Base-by-base conservation (phyloP, 2,329 filamentous ascomycete species). In the Fusarium tuaranense region DNA sequence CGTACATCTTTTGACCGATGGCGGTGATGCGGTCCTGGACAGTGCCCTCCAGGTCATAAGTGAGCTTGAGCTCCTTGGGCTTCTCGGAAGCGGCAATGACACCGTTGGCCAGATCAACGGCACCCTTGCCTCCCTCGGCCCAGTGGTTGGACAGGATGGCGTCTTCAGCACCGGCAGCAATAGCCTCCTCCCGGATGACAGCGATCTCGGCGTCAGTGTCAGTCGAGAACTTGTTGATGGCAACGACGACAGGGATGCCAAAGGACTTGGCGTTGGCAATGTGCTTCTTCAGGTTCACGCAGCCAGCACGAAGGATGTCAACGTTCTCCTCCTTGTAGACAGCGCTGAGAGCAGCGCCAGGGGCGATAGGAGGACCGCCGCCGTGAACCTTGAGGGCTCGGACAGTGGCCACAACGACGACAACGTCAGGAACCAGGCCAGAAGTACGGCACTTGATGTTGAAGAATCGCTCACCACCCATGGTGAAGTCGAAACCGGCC, bases 401-500 rank as follows among this genome's bases (percentile, higher is more conserved):
- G 55, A 99, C 94, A 3, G 97, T 99, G 27, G 97, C 96, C 41
- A 99, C 97, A 69, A 99, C 92, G 53, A 99, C 95, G 8, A 98
- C 95, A 2, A 95, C 94, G 80, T 99, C 97, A 2, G 97, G 97
- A 3, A 95, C 91, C 55, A 99, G 92, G 27, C 96, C 96, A 7
- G 96, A 98, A 12, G 95, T 94, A 70, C 97, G 93, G 87, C 97
- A 98, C 89, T 99, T 99, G 88, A 99, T 98, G 88, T 99, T 98
- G 91, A 99, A 98, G 89, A 99, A 99, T 63, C 97, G 93, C 89
- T 99, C 97, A 73, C 97, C 97, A 75, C 97, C 97, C 97, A 99
- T 99, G 79, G 97, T 98, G 86, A 99, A 99, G 85, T 99, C 97
- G 83, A 99, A 99, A 12, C 97, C 97, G 63, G 97, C 96, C 84